These are phyloP conservation scores for Parmales sp. DNA, from an alignment of 108 stramenopile genomes.

Conservation along the genomic window DNA sequence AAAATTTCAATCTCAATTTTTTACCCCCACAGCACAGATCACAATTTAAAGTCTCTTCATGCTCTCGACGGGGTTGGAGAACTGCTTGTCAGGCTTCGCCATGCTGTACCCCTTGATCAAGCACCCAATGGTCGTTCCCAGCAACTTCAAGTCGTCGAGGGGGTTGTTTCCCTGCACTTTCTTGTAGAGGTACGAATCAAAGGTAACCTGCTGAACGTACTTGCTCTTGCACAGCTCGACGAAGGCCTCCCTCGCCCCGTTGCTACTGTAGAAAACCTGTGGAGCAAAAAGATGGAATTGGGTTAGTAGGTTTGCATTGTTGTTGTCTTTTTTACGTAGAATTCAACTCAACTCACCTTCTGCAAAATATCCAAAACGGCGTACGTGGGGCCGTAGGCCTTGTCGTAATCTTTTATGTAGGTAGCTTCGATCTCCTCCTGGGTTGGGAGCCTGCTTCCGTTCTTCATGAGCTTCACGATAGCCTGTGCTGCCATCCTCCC, in stretches of 20 bases:
- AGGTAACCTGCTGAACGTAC: slow-evolving; percentile 96
- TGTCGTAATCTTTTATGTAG: slow-evolving; percentile 89
- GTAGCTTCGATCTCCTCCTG: slow-evolving; percentile 80
- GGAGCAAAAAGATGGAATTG: too few relatives aligned
- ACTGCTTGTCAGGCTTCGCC: slow-evolving; percentile 84
- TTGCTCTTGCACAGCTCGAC: slow-evolving; percentile 93
- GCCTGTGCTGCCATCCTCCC: slow-evolving; percentile 95
- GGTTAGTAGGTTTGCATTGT: too few relatives aligned
- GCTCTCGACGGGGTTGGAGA: slow-evolving; percentile 90
- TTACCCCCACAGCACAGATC: background rate
- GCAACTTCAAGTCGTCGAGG: slow-evolving; percentile 89
- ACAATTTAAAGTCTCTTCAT: slow-evolving; percentile 80
- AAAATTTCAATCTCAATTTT: background rate
- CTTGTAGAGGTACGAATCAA: slow-evolving; percentile 98
- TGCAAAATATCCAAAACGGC: slow-evolving; percentile 90
- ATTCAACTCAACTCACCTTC: too few relatives aligned
- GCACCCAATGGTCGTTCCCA: slow-evolving; percentile 86
- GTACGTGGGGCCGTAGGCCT: slow-evolving; percentile 88
- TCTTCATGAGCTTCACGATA: slow-evolving; percentile 76
- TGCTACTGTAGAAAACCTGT: slow-evolving; percentile 95
- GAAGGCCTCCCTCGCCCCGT: slow-evolving; percentile 94
- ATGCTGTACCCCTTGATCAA: slow-evolving; percentile 87
- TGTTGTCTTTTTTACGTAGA: too few relatives aligned
- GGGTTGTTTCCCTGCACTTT: slow-evolving; percentile 94
- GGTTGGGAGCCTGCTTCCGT: slow-evolving; percentile 76